phyloP scores from a whole-genome alignment of 1,284 basidiomycete species.

The Marasmius oreades region DNA sequence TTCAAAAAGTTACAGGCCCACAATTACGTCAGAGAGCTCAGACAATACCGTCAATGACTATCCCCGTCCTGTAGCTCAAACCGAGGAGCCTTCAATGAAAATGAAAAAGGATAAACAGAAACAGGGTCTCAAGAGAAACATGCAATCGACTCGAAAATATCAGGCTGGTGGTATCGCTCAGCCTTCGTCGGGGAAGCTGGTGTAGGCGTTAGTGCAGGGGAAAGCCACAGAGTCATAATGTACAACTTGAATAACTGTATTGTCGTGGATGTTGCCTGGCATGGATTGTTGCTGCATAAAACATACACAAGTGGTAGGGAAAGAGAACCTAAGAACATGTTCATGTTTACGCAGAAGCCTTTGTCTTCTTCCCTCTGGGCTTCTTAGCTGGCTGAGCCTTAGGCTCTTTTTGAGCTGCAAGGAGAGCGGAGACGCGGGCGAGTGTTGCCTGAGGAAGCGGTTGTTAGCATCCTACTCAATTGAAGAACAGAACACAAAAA shows the following conservation, averaged over 20 bases:
- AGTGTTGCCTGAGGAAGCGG: conserved; percentile 60
- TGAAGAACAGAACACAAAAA: not conserved
- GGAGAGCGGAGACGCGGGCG: conserved; percentile 76
- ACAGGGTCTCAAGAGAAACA: not conserved
- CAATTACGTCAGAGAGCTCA: no score
- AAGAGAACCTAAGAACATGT: not conserved
- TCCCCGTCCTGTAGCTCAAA: not conserved
- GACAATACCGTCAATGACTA: not conserved
- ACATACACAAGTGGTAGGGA: not conserved
- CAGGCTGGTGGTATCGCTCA: not conserved
- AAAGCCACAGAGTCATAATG: not conserved
- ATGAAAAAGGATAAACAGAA: not conserved
- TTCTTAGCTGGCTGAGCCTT: conserved; percentile 74
- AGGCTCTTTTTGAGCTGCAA: conserved; percentile 68
- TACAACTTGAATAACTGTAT: not conserved
- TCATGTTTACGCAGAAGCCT: conserved; percentile 8
- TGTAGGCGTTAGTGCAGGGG: not conserved
- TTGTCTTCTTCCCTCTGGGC: conserved; percentile 70
- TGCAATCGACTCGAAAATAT: not conserved
- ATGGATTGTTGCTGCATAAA: not conserved
- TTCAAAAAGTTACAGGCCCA: no score
- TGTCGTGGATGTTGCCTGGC: not conserved
- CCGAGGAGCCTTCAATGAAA: not conserved
- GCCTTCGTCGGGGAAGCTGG: not conserved
- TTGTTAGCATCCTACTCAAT: conserved; percentile 20